phyloP scores from a whole-genome alignment of 371 early-diverging fungal genomes.

The Mucor ambiguus region DNA sequence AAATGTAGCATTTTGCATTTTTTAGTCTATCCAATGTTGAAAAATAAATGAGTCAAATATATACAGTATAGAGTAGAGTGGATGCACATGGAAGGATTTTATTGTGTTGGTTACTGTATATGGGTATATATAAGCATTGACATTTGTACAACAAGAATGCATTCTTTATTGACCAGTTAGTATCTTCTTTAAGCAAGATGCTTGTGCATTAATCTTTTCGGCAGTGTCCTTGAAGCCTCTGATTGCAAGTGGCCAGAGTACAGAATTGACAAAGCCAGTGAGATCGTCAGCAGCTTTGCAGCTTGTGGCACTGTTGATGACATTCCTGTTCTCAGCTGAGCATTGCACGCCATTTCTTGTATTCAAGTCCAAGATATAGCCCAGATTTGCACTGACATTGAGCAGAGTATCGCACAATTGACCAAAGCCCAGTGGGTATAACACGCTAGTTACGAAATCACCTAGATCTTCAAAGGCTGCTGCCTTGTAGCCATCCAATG shows the following conservation, averaged over 20 bases:
- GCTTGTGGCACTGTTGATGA: not conserved
- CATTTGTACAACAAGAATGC: not conserved
- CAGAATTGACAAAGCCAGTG: not conserved
- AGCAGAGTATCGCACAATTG: not conserved
- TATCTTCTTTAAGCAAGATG: not conserved
- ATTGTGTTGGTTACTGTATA: not conserved
- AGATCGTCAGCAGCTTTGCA: not conserved
- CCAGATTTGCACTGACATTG: not conserved
- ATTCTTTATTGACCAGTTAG: not conserved
- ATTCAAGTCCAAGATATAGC: not conserved
- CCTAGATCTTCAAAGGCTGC: not conserved
- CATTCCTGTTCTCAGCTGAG: not conserved
- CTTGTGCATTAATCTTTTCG: not conserved
- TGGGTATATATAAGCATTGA: not conserved
- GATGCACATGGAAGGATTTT: not conserved
- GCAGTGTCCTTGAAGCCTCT: not conserved
- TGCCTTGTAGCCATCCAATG: not conserved
- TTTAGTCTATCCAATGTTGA: not conserved
- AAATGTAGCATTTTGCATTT: conserved; percentile 7
- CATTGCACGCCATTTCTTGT: not conserved
- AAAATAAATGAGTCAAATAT: not conserved
- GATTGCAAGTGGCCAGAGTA: not conserved
- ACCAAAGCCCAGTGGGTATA: not conserved
- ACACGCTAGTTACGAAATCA: not conserved
- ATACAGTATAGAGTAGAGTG: not conserved